Base-by-base conservation (phyloP, 805 yeast species). In the Cephaloascus albidus region DNA sequence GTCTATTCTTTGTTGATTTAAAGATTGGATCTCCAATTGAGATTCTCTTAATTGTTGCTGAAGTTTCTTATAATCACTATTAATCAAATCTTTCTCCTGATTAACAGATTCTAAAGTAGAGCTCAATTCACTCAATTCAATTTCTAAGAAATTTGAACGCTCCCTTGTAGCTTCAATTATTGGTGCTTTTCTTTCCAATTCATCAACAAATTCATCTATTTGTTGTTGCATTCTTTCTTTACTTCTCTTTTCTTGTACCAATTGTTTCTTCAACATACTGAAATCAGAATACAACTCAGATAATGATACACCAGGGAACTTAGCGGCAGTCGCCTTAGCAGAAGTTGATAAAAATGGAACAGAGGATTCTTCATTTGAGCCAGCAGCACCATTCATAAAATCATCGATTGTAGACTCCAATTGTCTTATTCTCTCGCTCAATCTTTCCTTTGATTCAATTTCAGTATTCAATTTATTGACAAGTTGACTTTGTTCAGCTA, bases 171-270 rank as follows among this genome's bases (percentile, higher is more conserved):
- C 81, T 60, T 65, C 74, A 36, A 90, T 71, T 2, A 81, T 63
- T 0, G 97, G 97, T 40, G 85, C 78, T 50, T 84, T 80, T 23
- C 74, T 68, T 50, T 87, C 94, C 44, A 89, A 64, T 55, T 88
- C 96, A 16, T 69, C 67, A 26, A 88, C 76, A 46, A 90, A 78
- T 1, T 69, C 65, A 48, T 83, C 81, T 42, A 89, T 65, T 55
- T 86, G 90, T 28, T 65, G 57, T 40, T 88, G 84, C 43, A 90
- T 66, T 40, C 74, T 71, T 41, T 76, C 78, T 48, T 85, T 86
- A 38, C 83, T 81, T 15, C 80, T 70, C 49, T 78, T 75, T 57
- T 87, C 95, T 39, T 76, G 71, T 3, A 76, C 68, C 37, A 85
- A 62, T 46, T 82, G 84, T 46, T 73, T 82, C 55, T 77, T 80